phyloP scores from a whole-genome alignment of 2,329 filamentous ascomycete genomes.

The Coniella lustricola region DNA sequence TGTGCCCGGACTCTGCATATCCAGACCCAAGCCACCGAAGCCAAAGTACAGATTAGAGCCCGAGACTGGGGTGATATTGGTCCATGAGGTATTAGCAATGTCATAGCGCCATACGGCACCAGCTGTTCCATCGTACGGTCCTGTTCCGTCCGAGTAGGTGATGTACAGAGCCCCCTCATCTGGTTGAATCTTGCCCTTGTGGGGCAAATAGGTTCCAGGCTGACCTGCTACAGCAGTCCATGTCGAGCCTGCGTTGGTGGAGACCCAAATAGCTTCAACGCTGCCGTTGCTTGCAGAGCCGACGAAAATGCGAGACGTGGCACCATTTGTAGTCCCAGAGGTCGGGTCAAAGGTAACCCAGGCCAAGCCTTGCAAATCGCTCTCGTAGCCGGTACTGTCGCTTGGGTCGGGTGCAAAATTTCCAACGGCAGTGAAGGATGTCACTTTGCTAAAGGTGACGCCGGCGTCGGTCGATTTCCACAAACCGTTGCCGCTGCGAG shows the following conservation, averaged over 20 bases:
- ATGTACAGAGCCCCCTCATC: conserved; percentile 48
- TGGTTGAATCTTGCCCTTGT: conserved; percentile 45
- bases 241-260: conserved; percentile 44
- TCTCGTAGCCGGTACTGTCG: conserved; percentile 37
- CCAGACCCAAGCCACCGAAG: conserved; percentile 49
- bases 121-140: conserved; percentile 48
- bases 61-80: conserved; percentile 48
- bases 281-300: conserved; percentile 46
- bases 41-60: conserved; percentile 42
- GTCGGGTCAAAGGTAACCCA: conserved; percentile 51
- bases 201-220: conserved; percentile 44
- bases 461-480: conserved; percentile 52
- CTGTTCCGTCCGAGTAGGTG: conserved; percentile 45
- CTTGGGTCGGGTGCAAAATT: conserved; percentile 39
- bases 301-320: conserved; percentile 50
- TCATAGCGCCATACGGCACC: conserved; percentile 51
- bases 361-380: conserved; percentile 40
- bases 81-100: conserved; percentile 41
- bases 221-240: conserved; percentile 45
- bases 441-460: conserved; percentile 45
- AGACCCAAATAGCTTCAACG: conserved; percentile 43
- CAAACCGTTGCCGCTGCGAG: conserved; percentile 50
- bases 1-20: conserved; percentile 47
- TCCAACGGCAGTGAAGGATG: conserved; percentile 43
- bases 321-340: conserved; percentile 35